phyloP scores from a whole-genome alignment of 768 basidiomycete genomes.

The Psilocybe cubensis region DNA sequence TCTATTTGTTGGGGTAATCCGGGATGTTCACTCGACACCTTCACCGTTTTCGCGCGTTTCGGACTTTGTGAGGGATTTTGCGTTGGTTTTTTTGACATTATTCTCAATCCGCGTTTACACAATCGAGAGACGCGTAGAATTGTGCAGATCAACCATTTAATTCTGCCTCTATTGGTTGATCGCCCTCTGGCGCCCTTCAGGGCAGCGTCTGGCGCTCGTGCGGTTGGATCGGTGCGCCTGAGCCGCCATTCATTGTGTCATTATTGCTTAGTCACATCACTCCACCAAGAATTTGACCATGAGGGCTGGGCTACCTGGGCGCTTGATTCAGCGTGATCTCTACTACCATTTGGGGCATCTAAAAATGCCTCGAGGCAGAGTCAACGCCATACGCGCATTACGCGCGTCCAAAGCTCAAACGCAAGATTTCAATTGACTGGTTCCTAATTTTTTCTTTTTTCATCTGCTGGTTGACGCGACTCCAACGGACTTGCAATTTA shows the following conservation, averaged over 20 bases:
- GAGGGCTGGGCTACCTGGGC: neutral
- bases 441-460: neutral
- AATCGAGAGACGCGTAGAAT: too few relatives aligned
- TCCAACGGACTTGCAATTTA: neutral
- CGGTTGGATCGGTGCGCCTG: neutral
- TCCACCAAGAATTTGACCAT: neutral
- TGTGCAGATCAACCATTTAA: too few relatives aligned
- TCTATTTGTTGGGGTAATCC: too few relatives aligned
- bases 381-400: neutral
- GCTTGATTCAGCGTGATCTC: neutral
- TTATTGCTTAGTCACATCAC: neutral
- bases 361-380: neutral
- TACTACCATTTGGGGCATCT: neutral
- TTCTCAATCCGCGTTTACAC: too few relatives aligned
- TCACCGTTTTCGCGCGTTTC: too few relatives aligned
- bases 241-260: neutral
- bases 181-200: neutral
- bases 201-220: neutral
- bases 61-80: too few relatives aligned
- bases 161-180: neutral
- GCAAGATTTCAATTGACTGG: neutral
- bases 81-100: too few relatives aligned
- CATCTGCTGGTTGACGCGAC: too few relatives aligned
- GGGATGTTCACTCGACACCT: too few relatives aligned
- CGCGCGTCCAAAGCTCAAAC: neutral